Conservation (phyloP, 345 rosid species). For the Populus deltoides region DNA sequence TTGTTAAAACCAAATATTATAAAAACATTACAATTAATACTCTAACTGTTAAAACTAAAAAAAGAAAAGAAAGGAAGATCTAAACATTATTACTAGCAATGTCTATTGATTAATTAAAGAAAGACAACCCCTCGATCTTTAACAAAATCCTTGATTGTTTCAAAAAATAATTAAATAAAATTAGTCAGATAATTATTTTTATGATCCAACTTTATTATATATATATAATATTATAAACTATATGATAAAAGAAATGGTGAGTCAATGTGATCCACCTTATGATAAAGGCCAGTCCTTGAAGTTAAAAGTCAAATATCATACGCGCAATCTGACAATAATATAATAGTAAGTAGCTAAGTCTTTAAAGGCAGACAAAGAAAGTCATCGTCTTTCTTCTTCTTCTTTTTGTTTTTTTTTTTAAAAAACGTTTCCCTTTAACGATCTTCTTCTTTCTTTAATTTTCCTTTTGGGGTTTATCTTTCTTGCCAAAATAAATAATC, state of each 20-base stretch:
- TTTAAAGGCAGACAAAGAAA: neutral
- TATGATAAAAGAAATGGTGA: neutral
- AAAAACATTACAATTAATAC: too few species aligned
- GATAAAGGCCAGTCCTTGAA: neutral
- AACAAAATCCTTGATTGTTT: too few species aligned
- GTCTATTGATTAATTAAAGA: too few species aligned
- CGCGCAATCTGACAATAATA: slow-evolving; percentile 2
- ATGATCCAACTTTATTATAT: too few species aligned
- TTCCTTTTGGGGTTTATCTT: neutral
- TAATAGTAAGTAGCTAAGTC: neutral
- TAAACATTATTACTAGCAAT: too few species aligned
- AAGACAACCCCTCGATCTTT: too few species aligned
- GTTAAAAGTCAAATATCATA: neutral
- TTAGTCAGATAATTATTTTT: too few species aligned
- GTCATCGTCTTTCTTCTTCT: neutral
- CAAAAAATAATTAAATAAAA: too few species aligned
- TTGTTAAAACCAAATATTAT: too few species aligned
- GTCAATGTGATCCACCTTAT: neutral
- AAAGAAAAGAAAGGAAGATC: too few species aligned
- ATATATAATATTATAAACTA: neutral
- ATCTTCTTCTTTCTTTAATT: neutral
- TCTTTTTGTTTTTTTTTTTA: neutral
- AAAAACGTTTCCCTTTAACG: neutral
- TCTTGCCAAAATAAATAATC: neutral
- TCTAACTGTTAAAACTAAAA: too few species aligned